Base-by-base conservation (phyloP, 805 yeast species). In the Candida glaebosa region DNA sequence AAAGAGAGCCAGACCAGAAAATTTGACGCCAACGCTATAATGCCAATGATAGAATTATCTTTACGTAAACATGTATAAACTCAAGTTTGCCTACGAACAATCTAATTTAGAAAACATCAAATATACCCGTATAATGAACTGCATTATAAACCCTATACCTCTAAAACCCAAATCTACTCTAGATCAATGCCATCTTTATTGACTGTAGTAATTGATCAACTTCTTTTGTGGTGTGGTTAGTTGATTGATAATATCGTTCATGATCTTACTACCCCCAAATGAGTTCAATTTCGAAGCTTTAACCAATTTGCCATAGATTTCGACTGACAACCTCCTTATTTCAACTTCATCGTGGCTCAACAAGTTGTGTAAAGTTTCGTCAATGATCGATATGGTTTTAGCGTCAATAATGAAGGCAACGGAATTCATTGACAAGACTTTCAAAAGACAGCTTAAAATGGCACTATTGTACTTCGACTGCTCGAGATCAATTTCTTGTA, bases 201-300 rank as follows among this genome's bases (percentile, higher is more conserved):
- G 52, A 41, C 66, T 61, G 51, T 75, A 78, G 46, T 71, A 69
- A 41, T 75, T 74, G 12, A 78, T 67, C 38, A 79, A 54, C 45
- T 68, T 73, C 40, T 57, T 58, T 42, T 78, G 82, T 1, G 77
- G 64, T 2, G 52, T 43, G 14, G 71, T 57, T 30, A 77, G 53
- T 42, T 60, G 63, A 25, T 54, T 60, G 46, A 76, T 58, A 3
- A 75, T 56, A 19, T 41, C 31, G 14, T 41, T 12, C 36, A 46
- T 38, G 7, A 34, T 14, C 4, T 32, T 20, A 26, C 22, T 24
- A 7, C 15, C 31, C 9, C 43, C 44, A 2, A 24, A 3, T 16
- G 38, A 18, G 12, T 24, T 24, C 9, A 34, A 5, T 24, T 48
- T 47, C 4, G 53, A 46, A 4, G 57, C 53, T 32, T 54, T 57